These are phyloP conservation scores for Ceratocystis alfenasii DNA, from an alignment of 2,329 filamentous ascomycete genomes.

Conservation along the genomic window DNA sequence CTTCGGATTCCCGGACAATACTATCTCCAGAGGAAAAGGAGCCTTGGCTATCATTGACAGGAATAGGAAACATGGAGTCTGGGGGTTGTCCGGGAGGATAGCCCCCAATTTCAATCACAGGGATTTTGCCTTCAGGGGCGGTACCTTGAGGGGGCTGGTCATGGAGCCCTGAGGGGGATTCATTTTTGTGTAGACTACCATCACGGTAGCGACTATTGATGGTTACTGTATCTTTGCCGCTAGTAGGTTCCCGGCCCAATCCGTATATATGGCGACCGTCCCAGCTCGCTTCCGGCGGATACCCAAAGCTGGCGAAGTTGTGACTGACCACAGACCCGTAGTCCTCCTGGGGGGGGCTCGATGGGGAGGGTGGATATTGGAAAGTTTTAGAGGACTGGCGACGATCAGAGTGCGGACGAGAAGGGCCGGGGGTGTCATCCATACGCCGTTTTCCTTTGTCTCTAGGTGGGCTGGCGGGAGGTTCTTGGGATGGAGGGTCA, in stretches of 20 bases:
- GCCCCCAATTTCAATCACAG: neutral
- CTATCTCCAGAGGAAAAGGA: neutral
- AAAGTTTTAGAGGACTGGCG: neutral
- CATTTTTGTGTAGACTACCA: too few species aligned
- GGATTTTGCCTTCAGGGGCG: neutral
- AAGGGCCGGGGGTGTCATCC: neutral
- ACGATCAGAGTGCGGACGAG: neutral
- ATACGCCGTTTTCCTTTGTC: too few species aligned
- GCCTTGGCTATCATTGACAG: neutral
- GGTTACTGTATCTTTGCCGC: neutral
- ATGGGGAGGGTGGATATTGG: neutral
- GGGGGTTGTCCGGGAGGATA: neutral
- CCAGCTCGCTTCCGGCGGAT: too few species aligned
- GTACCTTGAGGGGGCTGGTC: accelerated
- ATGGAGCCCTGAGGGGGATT: too few species aligned
- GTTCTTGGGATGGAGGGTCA: neutral
- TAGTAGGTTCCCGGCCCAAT: neutral
- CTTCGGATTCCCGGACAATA: neutral
- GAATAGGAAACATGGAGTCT: constrained; percentile 6
- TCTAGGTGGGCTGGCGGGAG: neutral
- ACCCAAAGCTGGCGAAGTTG: neutral
- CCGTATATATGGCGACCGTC: neutral
- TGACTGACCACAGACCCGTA: neutral
- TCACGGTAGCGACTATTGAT: too few species aligned
- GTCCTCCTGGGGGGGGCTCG: neutral